Evolutionary conservation across 2,329 filamentous ascomycete genomes (phyloP).

Genomic region (Exophiala dermatitidis): DNA sequence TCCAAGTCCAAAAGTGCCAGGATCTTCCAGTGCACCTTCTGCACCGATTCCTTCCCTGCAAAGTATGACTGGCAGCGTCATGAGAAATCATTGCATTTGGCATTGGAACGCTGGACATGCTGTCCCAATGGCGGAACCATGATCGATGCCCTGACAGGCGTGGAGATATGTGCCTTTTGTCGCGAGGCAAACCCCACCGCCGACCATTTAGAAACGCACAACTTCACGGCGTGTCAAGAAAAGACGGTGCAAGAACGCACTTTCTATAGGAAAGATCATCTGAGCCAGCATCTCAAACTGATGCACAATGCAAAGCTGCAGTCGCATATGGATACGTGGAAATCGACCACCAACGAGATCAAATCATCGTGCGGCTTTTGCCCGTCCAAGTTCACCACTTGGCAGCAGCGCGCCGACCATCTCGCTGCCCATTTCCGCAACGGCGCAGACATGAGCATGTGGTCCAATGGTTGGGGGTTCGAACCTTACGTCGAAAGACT

Average conservation of each 20-base stretch:
- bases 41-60: slow-evolving; percentile 49
- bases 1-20: slow-evolving; percentile 39
- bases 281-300: slow-evolving; percentile 50
- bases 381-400: slow-evolving; percentile 29
- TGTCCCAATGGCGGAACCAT: slow-evolving; percentile 51
- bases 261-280: slow-evolving; percentile 54
- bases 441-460: slow-evolving; percentile 34
- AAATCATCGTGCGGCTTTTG: slow-evolving; percentile 38
- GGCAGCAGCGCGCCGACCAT: slow-evolving; percentile 33
- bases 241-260: slow-evolving; percentile 54
- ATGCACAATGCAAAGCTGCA: slow-evolving; percentile 48
- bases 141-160: slow-evolving; percentile 28
- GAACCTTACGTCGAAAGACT: slow-evolving; percentile 30
- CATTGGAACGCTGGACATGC: slow-evolving; percentile 54
- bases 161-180: slow-evolving; percentile 53
- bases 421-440: slow-evolving; percentile 37
- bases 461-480: slow-evolving; percentile 37
- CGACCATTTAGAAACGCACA: slow-evolving; percentile 54
- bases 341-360: slow-evolving; percentile 45
- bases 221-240: slow-evolving; percentile 52
- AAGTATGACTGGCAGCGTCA: slow-evolving; percentile 56
- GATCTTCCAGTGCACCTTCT: slow-evolving; percentile 54
- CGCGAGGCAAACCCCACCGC: slow-evolving; percentile 46
- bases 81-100: slow-evolving; percentile 52
- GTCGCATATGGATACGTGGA: slow-evolving; percentile 48